Evolutionary conservation across 495 filamentous ascomycete genomes (phyloP), one percentile per base, ranked within the genome.

Genomic region (Niebla homalea): DNA sequence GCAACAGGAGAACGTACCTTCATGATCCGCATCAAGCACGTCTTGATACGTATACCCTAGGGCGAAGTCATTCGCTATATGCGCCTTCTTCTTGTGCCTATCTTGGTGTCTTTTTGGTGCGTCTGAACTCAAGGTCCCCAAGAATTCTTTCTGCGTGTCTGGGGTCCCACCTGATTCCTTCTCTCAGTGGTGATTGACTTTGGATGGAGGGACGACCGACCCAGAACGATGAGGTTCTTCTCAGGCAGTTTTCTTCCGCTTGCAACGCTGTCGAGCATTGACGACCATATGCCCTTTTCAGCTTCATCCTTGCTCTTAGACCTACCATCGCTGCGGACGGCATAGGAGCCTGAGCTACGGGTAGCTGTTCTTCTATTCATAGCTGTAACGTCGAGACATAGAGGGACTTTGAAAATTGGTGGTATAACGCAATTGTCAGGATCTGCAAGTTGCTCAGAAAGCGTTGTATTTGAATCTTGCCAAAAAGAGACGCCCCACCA

Each of bases 21-120:
- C 90, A 59, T 93, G 87, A 62, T 97, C 90, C 48, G 88, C 83
- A 69, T 96, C 90, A 26, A 94, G 70, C 37, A 97, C 87, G 69
- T 97, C 89, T 61, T 87, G 84, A 64, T 94, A 97, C 44, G 90
- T 94, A 65, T 96, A 96, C 43, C 90, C 90, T 48, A 97, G 67
- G 11, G 89, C 90, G 64, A 93, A 94, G 51, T 84, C 83, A 61
- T 97, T 97, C 39, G 90, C 89, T 59, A 95, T 76, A 35, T 89
- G 87, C 2, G 89, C 84, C 48, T 71, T 72, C 52, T 76, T 79
- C n/a, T 71, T 74, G 48, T 77, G 79, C 37, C 77, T 73, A 41
- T 78, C 70, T 44, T 78, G 55, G 11, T 62, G 60, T 71, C 74
- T 59, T 70, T 58, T 63, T 11, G 71, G 38, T 5, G 76, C 71